Conservation (phyloP, 2,329 filamentous ascomycete species). For the Hymenotorrendiella dingleyae region DNA sequence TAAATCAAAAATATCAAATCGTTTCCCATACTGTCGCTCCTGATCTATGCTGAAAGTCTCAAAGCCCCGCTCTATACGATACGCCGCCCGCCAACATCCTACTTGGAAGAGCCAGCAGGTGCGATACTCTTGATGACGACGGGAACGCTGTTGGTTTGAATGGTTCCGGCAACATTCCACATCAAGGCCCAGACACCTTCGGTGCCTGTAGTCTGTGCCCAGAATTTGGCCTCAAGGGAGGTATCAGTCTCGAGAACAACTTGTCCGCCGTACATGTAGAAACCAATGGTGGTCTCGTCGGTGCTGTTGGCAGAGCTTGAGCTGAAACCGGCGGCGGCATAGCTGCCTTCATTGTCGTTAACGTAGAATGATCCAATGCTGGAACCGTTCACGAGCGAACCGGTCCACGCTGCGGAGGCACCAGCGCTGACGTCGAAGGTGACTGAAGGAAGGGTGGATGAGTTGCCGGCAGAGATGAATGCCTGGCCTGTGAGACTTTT, state of each 20-base stretch:
- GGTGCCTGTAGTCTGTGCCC: constrained; percentile 10
- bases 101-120: no score
- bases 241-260: constrained; percentile 20
- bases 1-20: no score
- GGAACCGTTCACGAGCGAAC: constrained; percentile 3
- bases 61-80: no score
- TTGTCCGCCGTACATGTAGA: constrained; percentile 27
- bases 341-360: background rate
- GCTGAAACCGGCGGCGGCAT: constrained; percentile 24
- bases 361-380: constrained; percentile 8
- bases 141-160: constrained; percentile 8
- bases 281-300: constrained; percentile 15
- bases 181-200: constrained; percentile 14
- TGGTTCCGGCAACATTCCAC: constrained; percentile 15
- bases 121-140: constrained; percentile 15
- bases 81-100: no score
- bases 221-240: constrained; percentile 17
- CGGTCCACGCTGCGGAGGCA: constrained; percentile 2
- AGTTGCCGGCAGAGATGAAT: constrained; percentile 1
- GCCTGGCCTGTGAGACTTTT: background rate
- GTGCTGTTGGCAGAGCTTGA: constrained; percentile 12
- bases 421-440: constrained; percentile 24
- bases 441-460: constrained; percentile 18
- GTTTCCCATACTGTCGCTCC: no score
- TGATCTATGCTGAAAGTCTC: no score